These are phyloP conservation scores for Fusarium sp. DNA, from an alignment of 2,329 filamentous ascomycete species.

Conservation along the genomic window DNA sequence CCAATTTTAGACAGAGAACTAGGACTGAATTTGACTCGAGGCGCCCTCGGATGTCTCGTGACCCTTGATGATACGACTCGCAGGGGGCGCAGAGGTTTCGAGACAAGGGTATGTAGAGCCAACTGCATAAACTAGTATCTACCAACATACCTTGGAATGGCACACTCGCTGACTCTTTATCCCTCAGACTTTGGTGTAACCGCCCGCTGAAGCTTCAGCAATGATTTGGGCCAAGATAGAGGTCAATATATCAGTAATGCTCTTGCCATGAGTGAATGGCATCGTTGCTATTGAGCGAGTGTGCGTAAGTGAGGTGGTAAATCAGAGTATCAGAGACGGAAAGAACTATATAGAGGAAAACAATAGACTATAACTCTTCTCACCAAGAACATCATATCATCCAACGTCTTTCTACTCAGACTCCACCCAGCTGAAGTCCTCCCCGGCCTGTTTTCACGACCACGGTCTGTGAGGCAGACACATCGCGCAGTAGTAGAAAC, in stretches of 20 bases:
- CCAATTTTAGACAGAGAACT: background rate
- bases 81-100: constrained; percentile 27
- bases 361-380: background rate
- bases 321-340: constrained; percentile 4
- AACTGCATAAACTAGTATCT: constrained; percentile 10
- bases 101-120: constrained; percentile 18
- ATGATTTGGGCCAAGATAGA: background rate
- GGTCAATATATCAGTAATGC: background rate
- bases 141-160: background rate
- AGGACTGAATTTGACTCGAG: background rate
- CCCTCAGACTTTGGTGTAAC: background rate
- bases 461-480: background rate
- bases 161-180: background rate
- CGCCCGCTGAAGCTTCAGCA: background rate
- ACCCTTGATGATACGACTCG: background rate
- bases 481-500: background rate
- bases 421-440: constrained; percentile 26
- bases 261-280: background rate
- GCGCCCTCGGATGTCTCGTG: constrained; percentile 7
- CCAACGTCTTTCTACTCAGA: background rate
- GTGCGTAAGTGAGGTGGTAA: background rate
- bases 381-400: background rate
- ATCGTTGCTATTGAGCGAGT: background rate
- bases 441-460: constrained; percentile 13
- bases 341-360: background rate